phyloP scores from a whole-genome alignment of 192 early-diverging fungal species.

The Coemansia sp. region DNA sequence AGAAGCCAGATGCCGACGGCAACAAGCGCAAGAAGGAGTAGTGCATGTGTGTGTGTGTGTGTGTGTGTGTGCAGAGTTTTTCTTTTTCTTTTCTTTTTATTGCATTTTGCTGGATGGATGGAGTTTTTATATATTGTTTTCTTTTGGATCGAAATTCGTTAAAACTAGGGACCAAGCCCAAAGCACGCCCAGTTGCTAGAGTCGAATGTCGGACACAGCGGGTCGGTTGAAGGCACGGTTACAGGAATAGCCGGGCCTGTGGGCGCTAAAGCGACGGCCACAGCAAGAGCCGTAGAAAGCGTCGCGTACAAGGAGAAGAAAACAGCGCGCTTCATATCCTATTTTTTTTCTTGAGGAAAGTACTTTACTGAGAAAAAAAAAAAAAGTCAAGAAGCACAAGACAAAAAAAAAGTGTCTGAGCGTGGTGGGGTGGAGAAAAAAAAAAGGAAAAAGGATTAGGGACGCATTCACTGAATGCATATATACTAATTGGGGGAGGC shows the following conservation, averaged over 20 bases:
- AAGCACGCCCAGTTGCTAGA: conserved; percentile 34
- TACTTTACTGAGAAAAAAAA: not conserved
- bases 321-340: no score
- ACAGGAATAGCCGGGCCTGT: not conserved
- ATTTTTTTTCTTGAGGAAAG: not conserved
- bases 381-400: not conserved
- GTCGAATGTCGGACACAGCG: conserved; percentile 44
- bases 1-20: conserved; percentile 4
- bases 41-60: no score
- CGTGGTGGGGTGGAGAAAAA: no score
- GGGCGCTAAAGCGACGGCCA: not conserved
- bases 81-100: conserved; percentile 23
- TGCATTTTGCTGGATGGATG: not conserved
- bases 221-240: conserved; percentile 4
- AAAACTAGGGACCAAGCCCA: conserved; percentile 30
- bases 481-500: no score
- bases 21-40: conserved; percentile 19
- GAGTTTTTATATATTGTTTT: not conserved
- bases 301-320: no score
- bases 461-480: no score
- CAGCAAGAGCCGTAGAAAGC: no score
- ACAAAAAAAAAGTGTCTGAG: no score
- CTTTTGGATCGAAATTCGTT: not conserved
- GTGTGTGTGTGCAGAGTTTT: not conserved
- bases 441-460: no score